Conservation (phyloP, 139 green algal species). For the Cymbomonas tetramitiformis region DNA sequence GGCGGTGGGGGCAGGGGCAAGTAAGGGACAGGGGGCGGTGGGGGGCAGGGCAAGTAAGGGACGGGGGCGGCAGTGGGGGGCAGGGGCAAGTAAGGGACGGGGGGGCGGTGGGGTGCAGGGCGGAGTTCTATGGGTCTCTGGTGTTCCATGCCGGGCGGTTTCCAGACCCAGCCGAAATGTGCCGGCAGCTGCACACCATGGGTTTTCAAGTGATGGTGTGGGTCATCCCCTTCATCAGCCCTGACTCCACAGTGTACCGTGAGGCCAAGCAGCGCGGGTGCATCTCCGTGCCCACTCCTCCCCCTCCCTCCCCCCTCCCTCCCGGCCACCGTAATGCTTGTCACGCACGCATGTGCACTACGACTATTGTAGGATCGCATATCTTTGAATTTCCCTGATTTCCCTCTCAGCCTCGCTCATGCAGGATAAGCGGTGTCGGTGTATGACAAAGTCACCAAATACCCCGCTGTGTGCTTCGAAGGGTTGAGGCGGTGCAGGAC, state of each 20-base stretch:
- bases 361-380: too few relatives aligned
- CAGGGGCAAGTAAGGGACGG: too few relatives aligned
- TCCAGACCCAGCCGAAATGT: constrained; percentile 37
- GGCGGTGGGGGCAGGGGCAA: too few relatives aligned
- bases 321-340: constrained; percentile 1
- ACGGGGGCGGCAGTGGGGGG: too few relatives aligned
- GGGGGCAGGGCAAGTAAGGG: too few relatives aligned
- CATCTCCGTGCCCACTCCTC: constrained; percentile 32
- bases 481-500: too few relatives aligned
- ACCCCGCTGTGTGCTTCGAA: too few relatives aligned
- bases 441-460: too few relatives aligned
- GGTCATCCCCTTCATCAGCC: constrained; percentile 51
- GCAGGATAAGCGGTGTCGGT: too few relatives aligned
- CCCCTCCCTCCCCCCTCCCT: neutral
- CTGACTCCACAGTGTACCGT: constrained; percentile 36
- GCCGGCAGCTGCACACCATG: constrained; percentile 38
- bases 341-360: neutral
- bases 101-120: too few relatives aligned
- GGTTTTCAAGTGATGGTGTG: constrained; percentile 53
- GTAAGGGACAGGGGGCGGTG: too few relatives aligned
- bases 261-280: constrained; percentile 38
- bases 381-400: constrained; percentile 4
- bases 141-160: constrained; percentile 37
- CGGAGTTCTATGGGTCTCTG: constrained; percentile 43
- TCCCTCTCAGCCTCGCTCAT: constrained; percentile 15